A percentile compares a stretch with the other conserved stretches of the same genome.
Conservation (phyloP, 192 early-diverging fungal genomes). For the Coemansia asiatica region DNA sequence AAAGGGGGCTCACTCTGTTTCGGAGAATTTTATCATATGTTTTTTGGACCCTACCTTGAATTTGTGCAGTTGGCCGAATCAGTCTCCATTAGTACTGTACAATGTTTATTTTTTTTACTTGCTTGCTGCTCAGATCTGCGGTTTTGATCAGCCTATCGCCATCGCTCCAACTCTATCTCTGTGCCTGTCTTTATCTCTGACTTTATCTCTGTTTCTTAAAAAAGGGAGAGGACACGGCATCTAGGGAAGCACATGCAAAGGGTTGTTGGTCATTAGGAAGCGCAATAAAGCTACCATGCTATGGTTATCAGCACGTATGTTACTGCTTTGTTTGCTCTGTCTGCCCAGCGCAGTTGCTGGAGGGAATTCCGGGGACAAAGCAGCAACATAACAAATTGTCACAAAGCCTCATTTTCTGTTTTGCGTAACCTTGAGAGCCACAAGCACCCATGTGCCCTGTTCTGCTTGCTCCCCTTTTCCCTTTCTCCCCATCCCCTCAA, state of each 20-base stretch:
- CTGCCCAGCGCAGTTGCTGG: neutral
- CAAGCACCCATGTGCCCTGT: neutral
- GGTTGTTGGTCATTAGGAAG: neutral
- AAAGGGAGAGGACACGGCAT: neutral
- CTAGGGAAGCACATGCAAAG: neutral
- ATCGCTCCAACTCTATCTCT: neutral
- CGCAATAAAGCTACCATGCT: neutral
- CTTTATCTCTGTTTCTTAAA: too few relatives aligned
- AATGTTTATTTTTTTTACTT: neutral
- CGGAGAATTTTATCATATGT: neutral
- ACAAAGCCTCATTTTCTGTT: neutral
- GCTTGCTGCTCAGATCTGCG: too few relatives aligned
- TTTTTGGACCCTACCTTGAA: neutral
- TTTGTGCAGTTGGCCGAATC: neutral
- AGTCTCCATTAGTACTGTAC: neutral
- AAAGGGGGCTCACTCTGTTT: neutral
- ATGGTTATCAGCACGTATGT: neutral
- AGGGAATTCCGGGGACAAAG: neutral
- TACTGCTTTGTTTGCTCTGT: neutral
- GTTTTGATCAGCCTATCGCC: neutral
- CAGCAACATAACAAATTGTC: neutral
- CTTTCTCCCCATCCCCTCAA: neutral
- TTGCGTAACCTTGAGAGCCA: neutral
- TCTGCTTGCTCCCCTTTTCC: neutral
- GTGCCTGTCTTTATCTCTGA: neutral